These are phyloP conservation scores for Pythium grandisporangium DNA, from an alignment of 352 stramenopile genomes.

Conservation along the genomic window DNA sequence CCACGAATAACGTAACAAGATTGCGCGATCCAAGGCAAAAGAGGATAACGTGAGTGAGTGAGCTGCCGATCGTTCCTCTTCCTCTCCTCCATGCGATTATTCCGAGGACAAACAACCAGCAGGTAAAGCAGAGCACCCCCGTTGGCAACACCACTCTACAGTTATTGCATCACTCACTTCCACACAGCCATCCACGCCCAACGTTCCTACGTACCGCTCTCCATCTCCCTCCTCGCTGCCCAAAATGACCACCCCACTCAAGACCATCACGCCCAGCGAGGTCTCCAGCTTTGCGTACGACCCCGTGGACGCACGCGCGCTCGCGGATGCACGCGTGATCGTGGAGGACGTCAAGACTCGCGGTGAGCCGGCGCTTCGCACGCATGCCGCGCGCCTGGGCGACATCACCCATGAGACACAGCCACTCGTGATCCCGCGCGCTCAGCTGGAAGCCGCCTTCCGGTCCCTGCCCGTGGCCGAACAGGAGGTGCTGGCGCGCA, in stretches of 20 bases:
- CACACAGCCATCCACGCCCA: too few relatives aligned
- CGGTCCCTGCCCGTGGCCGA: slow-evolving; percentile 60
- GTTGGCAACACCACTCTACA: too few relatives aligned
- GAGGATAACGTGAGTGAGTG: too few relatives aligned
- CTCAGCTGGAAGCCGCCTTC: slow-evolving; percentile 80
- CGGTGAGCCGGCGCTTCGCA: slow-evolving; percentile 30
- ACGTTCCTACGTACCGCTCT: too few relatives aligned
- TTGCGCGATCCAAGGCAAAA: too few relatives aligned
- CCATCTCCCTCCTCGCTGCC: too few relatives aligned
- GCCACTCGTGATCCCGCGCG: slow-evolving; percentile 39
- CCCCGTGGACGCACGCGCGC: slow-evolving; percentile 52
- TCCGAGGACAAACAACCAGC: too few relatives aligned
- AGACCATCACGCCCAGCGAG: slow-evolving; percentile 57
- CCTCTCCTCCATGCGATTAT: too few relatives aligned
- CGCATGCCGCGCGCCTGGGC: slow-evolving; percentile 55
- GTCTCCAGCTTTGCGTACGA: slow-evolving; percentile 78
- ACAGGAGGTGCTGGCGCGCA: slow-evolving; percentile 81
- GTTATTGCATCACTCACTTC: too few relatives aligned
- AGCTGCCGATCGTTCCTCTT: too few relatives aligned
- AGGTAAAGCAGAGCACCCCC: too few relatives aligned
- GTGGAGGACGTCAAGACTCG: slow-evolving; percentile 53
- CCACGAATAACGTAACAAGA: too few relatives aligned
- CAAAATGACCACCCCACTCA: slow-evolving; percentile 32
- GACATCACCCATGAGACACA: slow-evolving; percentile 35
- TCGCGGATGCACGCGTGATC: slow-evolving; percentile 53